phyloP scores from a whole-genome alignment of 306 rosid genomes.

The Trifolium dubium region DNA sequence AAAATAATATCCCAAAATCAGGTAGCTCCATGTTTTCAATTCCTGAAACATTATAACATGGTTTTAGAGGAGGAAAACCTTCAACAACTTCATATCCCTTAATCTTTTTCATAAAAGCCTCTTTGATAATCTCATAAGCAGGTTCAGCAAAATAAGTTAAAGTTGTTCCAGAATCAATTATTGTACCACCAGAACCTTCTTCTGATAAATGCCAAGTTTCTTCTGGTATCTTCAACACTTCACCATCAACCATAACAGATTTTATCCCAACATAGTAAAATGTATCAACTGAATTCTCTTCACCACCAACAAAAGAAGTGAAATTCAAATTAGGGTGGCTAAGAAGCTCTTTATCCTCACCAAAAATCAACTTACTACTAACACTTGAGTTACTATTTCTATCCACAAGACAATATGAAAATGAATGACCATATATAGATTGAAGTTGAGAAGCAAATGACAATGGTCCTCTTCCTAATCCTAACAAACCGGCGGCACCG shows the following conservation, averaged over 20 bases:
- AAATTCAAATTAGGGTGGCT: constrained; percentile 73
- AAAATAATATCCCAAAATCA: constrained; percentile 69
- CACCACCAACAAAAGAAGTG: constrained; percentile 73
- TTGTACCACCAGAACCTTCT: constrained; percentile 87
- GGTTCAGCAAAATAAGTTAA: constrained; percentile 91
- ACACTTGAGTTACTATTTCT: constrained; percentile 75
- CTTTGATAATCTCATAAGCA: constrained; percentile 69
- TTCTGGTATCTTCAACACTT: constrained; percentile 65
- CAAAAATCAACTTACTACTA: constrained; percentile 87
- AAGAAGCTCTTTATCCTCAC: constrained; percentile 70
- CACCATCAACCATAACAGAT: constrained; percentile 71
- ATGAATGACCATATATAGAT: constrained; percentile 87
- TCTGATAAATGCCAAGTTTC: constrained; percentile 72
- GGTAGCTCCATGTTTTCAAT: constrained; percentile 76
- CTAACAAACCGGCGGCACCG: constrained; percentile 94
- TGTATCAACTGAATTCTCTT: constrained; percentile 78
- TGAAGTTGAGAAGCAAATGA: constrained; percentile 97
- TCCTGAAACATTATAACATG: constrained; percentile 94
- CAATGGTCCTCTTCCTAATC: constrained; percentile 89
- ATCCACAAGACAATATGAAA: constrained; percentile 94
- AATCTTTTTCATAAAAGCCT: constrained; percentile 65
- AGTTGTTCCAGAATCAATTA: constrained; percentile 95
- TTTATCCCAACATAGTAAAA: constrained; percentile 85
- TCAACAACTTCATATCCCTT: constrained; percentile 61
- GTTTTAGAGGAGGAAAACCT: constrained; percentile 71